These are phyloP conservation scores for Lachancea cidri DNA, from an alignment of 805 yeast species.

Conservation along the genomic window DNA sequence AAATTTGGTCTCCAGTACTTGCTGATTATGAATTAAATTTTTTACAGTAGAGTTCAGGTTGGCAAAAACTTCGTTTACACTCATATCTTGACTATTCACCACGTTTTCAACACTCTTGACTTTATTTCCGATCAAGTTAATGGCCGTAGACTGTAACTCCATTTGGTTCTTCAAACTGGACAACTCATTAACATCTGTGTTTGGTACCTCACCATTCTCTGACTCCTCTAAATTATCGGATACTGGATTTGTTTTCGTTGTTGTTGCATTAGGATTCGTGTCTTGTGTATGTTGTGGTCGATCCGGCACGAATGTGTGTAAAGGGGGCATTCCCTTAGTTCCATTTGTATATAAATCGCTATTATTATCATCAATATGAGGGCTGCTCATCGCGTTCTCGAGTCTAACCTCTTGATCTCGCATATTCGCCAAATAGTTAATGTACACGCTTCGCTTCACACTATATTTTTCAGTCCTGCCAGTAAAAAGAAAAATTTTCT, in stretches of 20 bases:
- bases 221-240: background rate
- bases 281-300: background rate
- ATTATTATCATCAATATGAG: background rate
- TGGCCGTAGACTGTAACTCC: constrained; percentile 7
- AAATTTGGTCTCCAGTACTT: constrained; percentile 31
- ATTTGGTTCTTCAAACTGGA: constrained; percentile 1
- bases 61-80: constrained; percentile 13
- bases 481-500: background rate
- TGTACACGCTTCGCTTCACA: background rate
- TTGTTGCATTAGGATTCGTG: background rate
- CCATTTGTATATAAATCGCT: background rate
- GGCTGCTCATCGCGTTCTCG: background rate
- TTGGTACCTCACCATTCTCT: background rate
- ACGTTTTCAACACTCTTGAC: constrained; percentile 6
- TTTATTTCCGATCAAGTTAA: constrained; percentile 7
- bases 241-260: background rate
- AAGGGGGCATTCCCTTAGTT: background rate
- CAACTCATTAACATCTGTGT: background rate
- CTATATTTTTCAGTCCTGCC: background rate
- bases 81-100: constrained; percentile 9
- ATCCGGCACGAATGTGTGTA: background rate
- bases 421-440: background rate
- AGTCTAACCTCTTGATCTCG: background rate
- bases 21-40: constrained; percentile 30
- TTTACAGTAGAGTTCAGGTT: constrained; percentile 25